A percentile compares a stretch with the other conserved stretches of the same genome.
These are phyloP conservation scores for Hypoxylon perforatum DNA, from an alignment of 495 filamentous ascomycete genomes.

Conservation along the genomic window DNA sequence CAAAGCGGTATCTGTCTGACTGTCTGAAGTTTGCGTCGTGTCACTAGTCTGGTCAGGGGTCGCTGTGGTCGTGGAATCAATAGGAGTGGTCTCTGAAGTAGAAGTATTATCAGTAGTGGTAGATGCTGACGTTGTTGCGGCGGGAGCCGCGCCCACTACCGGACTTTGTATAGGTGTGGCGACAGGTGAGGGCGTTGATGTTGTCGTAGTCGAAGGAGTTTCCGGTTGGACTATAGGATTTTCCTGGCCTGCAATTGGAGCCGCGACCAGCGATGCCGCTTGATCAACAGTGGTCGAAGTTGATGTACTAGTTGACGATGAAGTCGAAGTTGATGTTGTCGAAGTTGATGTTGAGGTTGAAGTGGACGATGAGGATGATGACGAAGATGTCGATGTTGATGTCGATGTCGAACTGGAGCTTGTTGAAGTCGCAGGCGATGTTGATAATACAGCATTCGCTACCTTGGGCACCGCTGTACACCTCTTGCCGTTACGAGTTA, in stretches of 20 bases:
- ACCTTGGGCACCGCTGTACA: constrained; percentile 60
- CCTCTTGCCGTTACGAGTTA: constrained; percentile 48
- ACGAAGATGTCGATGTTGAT: constrained; percentile 23
- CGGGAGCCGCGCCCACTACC: neutral
- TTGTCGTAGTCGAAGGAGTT: constrained; percentile 25
- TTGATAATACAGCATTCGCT: constrained; percentile 20
- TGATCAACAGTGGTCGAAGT: constrained; percentile 13
- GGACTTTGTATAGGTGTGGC: neutral
- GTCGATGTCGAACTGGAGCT: constrained; percentile 24
- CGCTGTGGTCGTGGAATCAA: neutral
- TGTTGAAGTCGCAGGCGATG: constrained; percentile 32
- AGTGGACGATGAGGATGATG: constrained; percentile 8
- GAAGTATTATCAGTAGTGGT: neutral
- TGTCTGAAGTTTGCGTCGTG: neutral
- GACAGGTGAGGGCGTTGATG: constrained; percentile 3
- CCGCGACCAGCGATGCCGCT: constrained; percentile 6
- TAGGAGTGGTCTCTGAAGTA: neutral
- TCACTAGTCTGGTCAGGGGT: constrained; percentile 1
- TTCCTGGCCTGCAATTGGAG: constrained; percentile 3
- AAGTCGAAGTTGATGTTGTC: constrained; percentile 20
- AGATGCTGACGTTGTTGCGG: neutral
- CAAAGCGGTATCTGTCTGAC: constrained; percentile 4
- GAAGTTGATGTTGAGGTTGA: constrained; percentile 27
- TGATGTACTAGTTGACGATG: constrained; percentile 29
- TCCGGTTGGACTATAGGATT: constrained; percentile 4